Evolutionary conservation across 257 asterid species (phyloP).

Genomic region (Paulownia fortunei): DNA sequence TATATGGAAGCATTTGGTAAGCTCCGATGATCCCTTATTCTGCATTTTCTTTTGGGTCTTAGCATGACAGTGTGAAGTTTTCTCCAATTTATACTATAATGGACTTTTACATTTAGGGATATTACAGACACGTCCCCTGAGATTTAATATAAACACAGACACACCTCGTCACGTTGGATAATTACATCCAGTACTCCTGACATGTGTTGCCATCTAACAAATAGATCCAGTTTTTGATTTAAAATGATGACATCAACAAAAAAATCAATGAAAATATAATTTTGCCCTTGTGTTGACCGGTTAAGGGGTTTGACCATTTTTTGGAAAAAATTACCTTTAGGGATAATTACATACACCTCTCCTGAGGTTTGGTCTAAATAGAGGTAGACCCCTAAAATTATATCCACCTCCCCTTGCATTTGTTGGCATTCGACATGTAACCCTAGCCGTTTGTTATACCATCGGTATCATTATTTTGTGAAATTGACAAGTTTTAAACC

Average conservation of each 20-base stretch:
- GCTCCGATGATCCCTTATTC: conserved; percentile 34
- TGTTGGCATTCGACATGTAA: not conserved
- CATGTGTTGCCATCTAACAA: not conserved
- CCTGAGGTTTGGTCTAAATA: not conserved
- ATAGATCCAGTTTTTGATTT: not conserved
- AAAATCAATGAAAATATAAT: not conserved
- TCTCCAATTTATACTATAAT: not conserved
- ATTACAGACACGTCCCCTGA: not conserved
- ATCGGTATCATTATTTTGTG: not conserved
- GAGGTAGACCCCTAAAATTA: not conserved
- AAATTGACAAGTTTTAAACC: not conserved
- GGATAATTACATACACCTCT: not conserved
- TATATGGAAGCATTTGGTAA: conserved; percentile 95
- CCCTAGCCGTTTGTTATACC: not conserved
- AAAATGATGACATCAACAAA: not conserved
- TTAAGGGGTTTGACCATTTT: conserved; percentile 1
- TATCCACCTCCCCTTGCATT: not conserved
- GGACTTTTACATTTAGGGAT: conserved; percentile 8
- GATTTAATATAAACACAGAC: not conserved
- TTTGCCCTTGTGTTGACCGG: conserved; percentile 7
- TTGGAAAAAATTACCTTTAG: not conserved
- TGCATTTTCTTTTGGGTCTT: conserved; percentile 14
- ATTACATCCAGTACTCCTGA: not conserved
- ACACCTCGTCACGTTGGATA: not conserved
- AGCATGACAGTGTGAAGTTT: not conserved